phyloP scores from a whole-genome alignment of 2,329 filamentous ascomycete species.

The Alternaria brassicae region DNA sequence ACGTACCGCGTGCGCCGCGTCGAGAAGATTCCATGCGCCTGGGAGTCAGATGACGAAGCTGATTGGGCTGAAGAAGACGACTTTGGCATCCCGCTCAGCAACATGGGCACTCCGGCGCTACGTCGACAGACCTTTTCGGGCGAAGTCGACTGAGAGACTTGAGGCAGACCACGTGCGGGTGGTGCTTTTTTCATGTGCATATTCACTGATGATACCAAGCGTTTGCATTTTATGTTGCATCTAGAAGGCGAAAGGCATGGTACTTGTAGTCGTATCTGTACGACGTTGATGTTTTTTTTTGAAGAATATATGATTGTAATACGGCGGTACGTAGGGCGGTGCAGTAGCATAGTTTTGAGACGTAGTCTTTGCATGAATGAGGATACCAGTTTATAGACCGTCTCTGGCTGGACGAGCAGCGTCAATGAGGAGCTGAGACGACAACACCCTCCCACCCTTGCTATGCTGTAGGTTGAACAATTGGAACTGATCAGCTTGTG shows the following conservation, averaged over 20 bases:
- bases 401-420: slow-evolving; percentile 9
- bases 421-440: slow-evolving; percentile 7
- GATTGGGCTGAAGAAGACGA: slow-evolving; percentile 64
- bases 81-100: slow-evolving; percentile 58
- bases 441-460: neutral
- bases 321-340: slow-evolving; percentile 8
- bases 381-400: slow-evolving; percentile 11
- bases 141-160: slow-evolving; percentile 36
- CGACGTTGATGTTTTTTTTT: slow-evolving; percentile 19
- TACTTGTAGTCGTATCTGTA: slow-evolving; percentile 24
- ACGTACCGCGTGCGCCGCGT: slow-evolving; percentile 42
- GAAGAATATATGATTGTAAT: slow-evolving; percentile 31
- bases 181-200: slow-evolving; percentile 19
- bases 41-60: slow-evolving; percentile 64
- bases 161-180: slow-evolving; percentile 8
- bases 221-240: slow-evolving; percentile 30
- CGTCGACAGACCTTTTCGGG: slow-evolving; percentile 33
- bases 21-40: slow-evolving; percentile 59
- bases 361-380: slow-evolving; percentile 5
- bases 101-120: slow-evolving; percentile 32
- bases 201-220: slow-evolving; percentile 27
- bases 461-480: neutral
- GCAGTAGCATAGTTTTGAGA: neutral
- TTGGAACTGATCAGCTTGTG: neutral
- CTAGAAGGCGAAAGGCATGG: slow-evolving; percentile 30